phyloP scores from a whole-genome alignment of 1,284 basidiomycete species.

The Cerrena zonata region DNA sequence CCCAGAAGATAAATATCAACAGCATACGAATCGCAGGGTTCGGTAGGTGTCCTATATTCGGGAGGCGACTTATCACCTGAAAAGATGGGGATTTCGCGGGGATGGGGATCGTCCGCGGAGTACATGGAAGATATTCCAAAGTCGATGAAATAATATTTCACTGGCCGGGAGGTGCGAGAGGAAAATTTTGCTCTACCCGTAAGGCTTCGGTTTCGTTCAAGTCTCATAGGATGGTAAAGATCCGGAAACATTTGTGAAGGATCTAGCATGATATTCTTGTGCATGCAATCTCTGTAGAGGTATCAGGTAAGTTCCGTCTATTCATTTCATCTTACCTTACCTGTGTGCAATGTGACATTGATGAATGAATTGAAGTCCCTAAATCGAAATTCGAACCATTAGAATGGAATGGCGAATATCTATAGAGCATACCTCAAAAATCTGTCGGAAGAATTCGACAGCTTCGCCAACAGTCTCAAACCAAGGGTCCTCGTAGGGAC shows the following conservation, averaged over 20 bases:
- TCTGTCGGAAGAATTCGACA: slow-evolving; percentile 23
- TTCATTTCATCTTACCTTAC: slow-evolving; percentile 13
- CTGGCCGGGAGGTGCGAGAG: slow-evolving; percentile 24
- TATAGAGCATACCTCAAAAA: slow-evolving; percentile 19
- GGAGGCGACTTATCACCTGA: slow-evolving; percentile 11
- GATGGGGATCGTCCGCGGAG: slow-evolving; percentile 8
- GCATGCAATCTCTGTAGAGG: slow-evolving; percentile 31
- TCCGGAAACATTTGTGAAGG: slow-evolving; percentile 21
- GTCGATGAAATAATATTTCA: slow-evolving; percentile 30
- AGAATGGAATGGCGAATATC: neutral
- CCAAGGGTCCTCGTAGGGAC: slow-evolving; percentile 13
- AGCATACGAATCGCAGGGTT: slow-evolving; percentile 3
- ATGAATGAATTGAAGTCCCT: slow-evolving; percentile 9
- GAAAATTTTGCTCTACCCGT: slow-evolving; percentile 17
- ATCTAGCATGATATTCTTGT: slow-evolving; percentile 34
- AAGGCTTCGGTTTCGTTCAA: slow-evolving; percentile 12
- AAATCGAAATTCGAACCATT: too few species aligned
- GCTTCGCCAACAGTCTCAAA: slow-evolving; percentile 23
- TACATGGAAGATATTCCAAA: slow-evolving; percentile 32
- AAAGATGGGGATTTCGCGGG: slow-evolving; percentile 12
- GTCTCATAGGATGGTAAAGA: slow-evolving; percentile 23
- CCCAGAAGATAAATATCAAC: slow-evolving; percentile 18
- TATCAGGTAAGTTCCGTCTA: neutral
- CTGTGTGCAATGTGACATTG: slow-evolving; percentile 6
- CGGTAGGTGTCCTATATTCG: slow-evolving; percentile 8